Base-by-base conservation (phyloP, 2,329 filamentous ascomycete genomes). In the Pleomassaria siparia region DNA sequence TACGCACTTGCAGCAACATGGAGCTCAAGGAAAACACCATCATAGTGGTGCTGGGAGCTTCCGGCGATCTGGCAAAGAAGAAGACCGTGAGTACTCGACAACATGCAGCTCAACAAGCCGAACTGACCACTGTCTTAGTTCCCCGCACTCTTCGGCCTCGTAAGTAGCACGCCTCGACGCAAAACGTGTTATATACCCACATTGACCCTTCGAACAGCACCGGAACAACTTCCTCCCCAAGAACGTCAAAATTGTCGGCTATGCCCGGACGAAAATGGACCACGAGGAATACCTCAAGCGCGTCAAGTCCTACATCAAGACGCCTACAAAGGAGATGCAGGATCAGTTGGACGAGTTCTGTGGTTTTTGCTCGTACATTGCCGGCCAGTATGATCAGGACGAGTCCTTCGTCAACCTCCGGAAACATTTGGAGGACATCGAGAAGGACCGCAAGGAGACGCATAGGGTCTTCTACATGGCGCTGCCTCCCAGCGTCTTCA, bases 391-490 rank as follows among this genome's bases (percentile, higher is more conserved):
- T 71, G 94, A 99, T 76, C 84, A 94, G 74, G 94, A 97, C 66
- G 94, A 96, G 58, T 92, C 91, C 33, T 99, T 99, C 78, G 76
- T 88, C 63, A 80, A 84, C 61, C 84, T 99, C 55, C 87, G 89
- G 74, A 85, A 88, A 72, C 91, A 96, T 72, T 80, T 99, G 47
- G 83, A 89, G 69, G 84, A 89, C 62, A 77, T 97, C 25, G 94
- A 99, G 80, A 80, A 87, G 69, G 88, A 84, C 55, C 85, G 86
- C 59, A 81, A 86, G 59, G 88, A 96, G 78, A 88, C 86, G 61
- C 87, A 99, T 77, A 85, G 94, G 63, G 82, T 99, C 63, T 99
- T 99, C 80, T 99, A 99, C 83, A 99, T 99, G 94, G 94, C 94
- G 7, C 82, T 99, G 25, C 94, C 94, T 5, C 94, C 94, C 40